Base-by-base conservation (phyloP, 2,329 filamentous ascomycete genomes). In the Colletotrichum acutatum region DNA sequence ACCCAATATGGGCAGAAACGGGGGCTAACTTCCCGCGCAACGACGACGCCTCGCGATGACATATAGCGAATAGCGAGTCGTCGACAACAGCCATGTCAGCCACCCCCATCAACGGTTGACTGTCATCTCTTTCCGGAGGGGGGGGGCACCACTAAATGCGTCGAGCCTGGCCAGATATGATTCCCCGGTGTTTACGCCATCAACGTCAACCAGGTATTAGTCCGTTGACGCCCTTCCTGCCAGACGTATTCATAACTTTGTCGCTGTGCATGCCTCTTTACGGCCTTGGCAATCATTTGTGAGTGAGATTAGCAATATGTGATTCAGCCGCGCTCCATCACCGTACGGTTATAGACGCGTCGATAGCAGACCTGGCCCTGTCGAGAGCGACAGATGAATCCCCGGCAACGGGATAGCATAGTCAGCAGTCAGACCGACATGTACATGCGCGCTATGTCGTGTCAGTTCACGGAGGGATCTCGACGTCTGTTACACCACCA, bases 1-100 rank as follows among this genome's bases (percentile, higher is more conserved):
- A 53, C 61, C 56, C 16, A 61, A 54, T 42, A 49, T 52, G 46
- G 46, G 68, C 32, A 57, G 54, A 52, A 34, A 70, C 71, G 71
- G 71, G 67, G 56, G 46, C 28, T 49, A 61, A 65, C 46, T 22
- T 42, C 56, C 71, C 71, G 71, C 60, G n/a, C 26, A 28, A 60
- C 54, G 37, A 61, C 46, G 30, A 58, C 57, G 56, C 57, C 66
- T 66, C 71, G 71, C 71, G 60, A 32, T 57, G 54, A 57, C 57
- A 34, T 73, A 66, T 12, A 73, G 61, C 71, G 71, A 73, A 61
- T 57, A 73, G 71, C 71, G 71, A 73, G 71, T 22, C 62, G 42
- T 46, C 14, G 26, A n/a, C 22, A 57, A 28, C 24, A 32, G 32
- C 16, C 52, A n/a, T 22, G 52, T 57, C 56, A 60, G 64, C 64